These are phyloP conservation scores for Boletellus ananas DNA, from an alignment of 768 basidiomycete species.

Conservation along the genomic window DNA sequence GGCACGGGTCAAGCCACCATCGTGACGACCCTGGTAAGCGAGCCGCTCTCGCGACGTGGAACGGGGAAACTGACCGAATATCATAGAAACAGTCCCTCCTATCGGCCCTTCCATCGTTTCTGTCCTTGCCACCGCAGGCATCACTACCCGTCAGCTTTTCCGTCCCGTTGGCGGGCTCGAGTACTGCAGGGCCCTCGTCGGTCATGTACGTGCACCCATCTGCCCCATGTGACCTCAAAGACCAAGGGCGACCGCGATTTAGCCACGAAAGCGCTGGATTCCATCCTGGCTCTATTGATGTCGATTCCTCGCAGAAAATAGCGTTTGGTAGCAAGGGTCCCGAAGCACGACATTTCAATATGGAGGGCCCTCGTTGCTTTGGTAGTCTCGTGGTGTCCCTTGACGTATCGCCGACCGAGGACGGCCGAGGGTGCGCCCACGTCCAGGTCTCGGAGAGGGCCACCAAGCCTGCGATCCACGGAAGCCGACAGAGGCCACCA, in stretches of 20 bases:
- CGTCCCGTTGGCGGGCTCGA: conserved; percentile 41
- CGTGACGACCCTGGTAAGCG: conserved; percentile 64
- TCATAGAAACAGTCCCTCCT: conserved; percentile 61
- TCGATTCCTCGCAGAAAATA: conserved; percentile 28
- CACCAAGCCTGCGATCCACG: conserved; percentile 5
- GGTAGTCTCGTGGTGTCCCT: conserved; percentile 70
- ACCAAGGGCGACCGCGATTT: conserved; percentile 53
- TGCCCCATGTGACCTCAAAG: conserved; percentile 43
- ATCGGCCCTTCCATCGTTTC: conserved; percentile 70
- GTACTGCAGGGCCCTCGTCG: conserved; percentile 38
- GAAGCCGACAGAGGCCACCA: conserved; percentile 15
- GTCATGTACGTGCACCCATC: conserved; percentile 40
- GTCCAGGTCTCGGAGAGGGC: conserved; percentile 58
- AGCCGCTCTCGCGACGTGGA: neutral
- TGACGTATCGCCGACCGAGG: conserved; percentile 57
- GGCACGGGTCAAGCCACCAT: conserved; percentile 50
- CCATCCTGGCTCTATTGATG: conserved; percentile 45
- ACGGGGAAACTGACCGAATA: conserved; percentile 13
- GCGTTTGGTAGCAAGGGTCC: conserved; percentile 31
- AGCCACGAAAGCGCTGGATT: conserved; percentile 36
- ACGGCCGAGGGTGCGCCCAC: conserved; percentile 70
- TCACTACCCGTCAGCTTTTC: conserved; percentile 54
- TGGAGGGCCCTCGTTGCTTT: conserved; percentile 42
- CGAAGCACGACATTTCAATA: conserved; percentile 53
- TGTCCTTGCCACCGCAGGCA: conserved; percentile 61